A percentile compares a stretch with the other conserved stretches of the same genome.
Conservation (phyloP, 345 rosid genomes). For the Euphorbia tirucalli region DNA sequence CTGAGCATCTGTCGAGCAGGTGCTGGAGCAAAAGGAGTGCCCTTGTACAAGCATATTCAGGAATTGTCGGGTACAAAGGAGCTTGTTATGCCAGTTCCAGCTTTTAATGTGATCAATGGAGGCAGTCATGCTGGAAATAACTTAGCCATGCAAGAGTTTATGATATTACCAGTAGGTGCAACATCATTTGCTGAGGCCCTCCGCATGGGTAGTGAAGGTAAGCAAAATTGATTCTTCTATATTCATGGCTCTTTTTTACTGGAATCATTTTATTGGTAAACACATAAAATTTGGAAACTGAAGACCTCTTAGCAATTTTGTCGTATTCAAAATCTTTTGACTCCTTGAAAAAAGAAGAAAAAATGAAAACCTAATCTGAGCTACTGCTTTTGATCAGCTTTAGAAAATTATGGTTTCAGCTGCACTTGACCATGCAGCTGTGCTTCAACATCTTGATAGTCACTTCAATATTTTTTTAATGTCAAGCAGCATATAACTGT, state of each 20-base stretch:
- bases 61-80: conserved; percentile 83
- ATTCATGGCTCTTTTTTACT: neutral
- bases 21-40: conserved; percentile 89
- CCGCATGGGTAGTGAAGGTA: conserved; percentile 97
- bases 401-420: neutral
- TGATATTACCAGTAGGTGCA: conserved; percentile 95
- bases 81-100: conserved; percentile 98
- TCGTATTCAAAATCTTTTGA: neutral
- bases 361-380: neutral
- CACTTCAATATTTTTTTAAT: neutral
- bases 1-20: conserved; percentile 93
- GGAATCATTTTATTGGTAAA: neutral
- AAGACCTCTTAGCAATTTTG: neutral
- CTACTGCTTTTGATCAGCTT: neutral
- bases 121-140: conserved; percentile 98
- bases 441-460: neutral
- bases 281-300: neutral
- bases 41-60: conserved; percentile 89
- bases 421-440: neutral
- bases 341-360: neutral
- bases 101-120: conserved; percentile 93
- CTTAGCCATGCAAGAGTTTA: conserved; percentile 98
- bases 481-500: neutral
- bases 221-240: conserved; percentile 16
- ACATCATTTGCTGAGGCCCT: conserved; percentile 82